Evolutionary conservation across 2,329 filamentous ascomycete species (phyloP).

Genomic region (Arachnopeziza araneosa): DNA sequence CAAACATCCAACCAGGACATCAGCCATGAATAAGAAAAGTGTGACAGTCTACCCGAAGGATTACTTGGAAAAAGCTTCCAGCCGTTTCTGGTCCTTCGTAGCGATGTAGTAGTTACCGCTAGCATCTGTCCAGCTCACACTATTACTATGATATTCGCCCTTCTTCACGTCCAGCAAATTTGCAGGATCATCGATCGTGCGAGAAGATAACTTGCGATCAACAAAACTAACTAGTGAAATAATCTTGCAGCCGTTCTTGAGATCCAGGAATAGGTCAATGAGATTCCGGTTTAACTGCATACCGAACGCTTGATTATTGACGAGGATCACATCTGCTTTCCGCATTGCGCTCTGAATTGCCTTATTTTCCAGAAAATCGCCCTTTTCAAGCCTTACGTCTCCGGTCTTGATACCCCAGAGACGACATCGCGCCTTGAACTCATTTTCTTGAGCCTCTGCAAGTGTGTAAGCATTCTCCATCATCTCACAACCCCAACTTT

Average conservation of each 20-base stretch:
- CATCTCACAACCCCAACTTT: slow-evolving; percentile 95
- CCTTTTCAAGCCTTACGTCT: slow-evolving; percentile 70
- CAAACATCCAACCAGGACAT: background rate
- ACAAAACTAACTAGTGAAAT: slow-evolving; percentile 92
- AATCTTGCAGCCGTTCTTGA: slow-evolving; percentile 85
- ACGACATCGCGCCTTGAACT: slow-evolving; percentile 78
- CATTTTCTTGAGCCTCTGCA: slow-evolving; percentile 71
- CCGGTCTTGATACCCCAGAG: slow-evolving; percentile 86
- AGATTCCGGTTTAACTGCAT: slow-evolving; percentile 79
- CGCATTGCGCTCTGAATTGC: slow-evolving; percentile 68
- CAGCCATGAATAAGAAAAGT: background rate
- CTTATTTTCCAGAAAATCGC: slow-evolving; percentile 74
- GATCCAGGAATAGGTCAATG: slow-evolving; percentile 83
- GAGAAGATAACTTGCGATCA: slow-evolving; percentile 65
- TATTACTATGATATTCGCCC: slow-evolving; percentile 58
- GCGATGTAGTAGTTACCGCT: slow-evolving; percentile 86
- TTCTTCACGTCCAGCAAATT: slow-evolving; percentile 75
- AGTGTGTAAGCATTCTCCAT: slow-evolving; percentile 86
- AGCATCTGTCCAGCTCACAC: slow-evolving; percentile 86
- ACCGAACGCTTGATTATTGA: slow-evolving; percentile 97
- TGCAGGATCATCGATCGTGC: slow-evolving; percentile 73
- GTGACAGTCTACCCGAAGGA: background rate
- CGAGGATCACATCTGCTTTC: slow-evolving; percentile 88
- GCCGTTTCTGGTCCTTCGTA: slow-evolving; percentile 45
- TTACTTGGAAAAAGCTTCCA: background rate